These are phyloP conservation scores for Thuidium tamariscinum DNA, from an alignment of 225 moss, liverwort and hornwort genomes.

Conservation along the genomic window DNA sequence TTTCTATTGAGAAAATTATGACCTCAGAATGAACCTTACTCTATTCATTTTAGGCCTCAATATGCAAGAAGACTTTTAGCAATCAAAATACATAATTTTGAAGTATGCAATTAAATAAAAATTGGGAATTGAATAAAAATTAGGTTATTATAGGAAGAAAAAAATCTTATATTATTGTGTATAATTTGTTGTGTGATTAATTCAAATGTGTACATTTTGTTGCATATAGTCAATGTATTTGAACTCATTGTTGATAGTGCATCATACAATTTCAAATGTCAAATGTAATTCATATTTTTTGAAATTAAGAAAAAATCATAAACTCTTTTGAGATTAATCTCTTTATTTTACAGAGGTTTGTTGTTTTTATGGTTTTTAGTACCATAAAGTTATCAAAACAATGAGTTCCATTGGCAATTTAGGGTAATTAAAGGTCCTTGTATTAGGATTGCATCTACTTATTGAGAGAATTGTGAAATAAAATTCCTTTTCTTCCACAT, in stretches of 20 bases:
- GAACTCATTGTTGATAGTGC: neutral
- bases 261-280: neutral
- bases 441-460: no score
- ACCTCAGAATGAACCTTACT: neutral
- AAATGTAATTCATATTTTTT: neutral
- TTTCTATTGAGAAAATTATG: neutral
- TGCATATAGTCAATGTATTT: neutral
- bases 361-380: neutral
- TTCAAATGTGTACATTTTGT: neutral
- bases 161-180: fast-evolving
- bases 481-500: neutral
- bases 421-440: fast-evolving
- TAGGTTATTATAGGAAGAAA: neutral
- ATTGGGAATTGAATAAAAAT: neutral
- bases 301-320: neutral
- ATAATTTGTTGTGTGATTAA: fast-evolving
- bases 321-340: neutral
- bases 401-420: neutral
- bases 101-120: neutral
- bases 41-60: neutral
- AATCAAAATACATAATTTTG: neutral
- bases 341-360: fast-evolving
- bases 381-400: neutral
- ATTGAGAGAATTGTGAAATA: neutral
- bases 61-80: neutral